phyloP scores from a whole-genome alignment of 148 eudicot genomes.

The Diospyros lotus region DNA sequence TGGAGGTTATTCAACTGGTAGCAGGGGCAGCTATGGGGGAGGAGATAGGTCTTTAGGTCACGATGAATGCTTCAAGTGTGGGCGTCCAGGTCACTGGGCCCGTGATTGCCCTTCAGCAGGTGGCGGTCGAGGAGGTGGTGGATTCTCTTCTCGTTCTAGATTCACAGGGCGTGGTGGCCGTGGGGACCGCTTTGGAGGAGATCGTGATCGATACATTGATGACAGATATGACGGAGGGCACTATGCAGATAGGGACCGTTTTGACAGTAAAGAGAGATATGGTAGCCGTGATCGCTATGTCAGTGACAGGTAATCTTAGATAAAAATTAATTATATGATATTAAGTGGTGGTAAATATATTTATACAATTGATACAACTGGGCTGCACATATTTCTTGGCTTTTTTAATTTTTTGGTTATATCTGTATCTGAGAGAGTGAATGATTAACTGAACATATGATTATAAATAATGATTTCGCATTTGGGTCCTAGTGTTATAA shows the following conservation, averaged over 20 bases:
- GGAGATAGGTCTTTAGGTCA: slow-evolving; percentile 39
- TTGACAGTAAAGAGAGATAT: slow-evolving; percentile 28
- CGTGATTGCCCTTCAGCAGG: slow-evolving; percentile 61
- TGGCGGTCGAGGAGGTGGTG: slow-evolving; percentile 48
- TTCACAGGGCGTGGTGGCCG: slow-evolving; percentile 30
- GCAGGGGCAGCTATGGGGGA: slow-evolving; percentile 49
- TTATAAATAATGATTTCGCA: background rate
- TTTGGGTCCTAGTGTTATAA: background rate
- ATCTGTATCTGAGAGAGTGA: background rate
- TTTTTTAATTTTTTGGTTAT: background rate
- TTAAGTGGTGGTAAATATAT: background rate
- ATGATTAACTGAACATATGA: background rate
- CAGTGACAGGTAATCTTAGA: slow-evolving; percentile 26
- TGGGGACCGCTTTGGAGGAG: slow-evolving; percentile 29
- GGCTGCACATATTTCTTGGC: background rate
- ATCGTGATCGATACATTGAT: slow-evolving; percentile 28
- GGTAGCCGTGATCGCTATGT: slow-evolving; percentile 27
- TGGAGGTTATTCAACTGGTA: slow-evolving; percentile 46
- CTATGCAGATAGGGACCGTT: slow-evolving; percentile 26
- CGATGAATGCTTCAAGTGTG: slow-evolving; percentile 71
- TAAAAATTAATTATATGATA: background rate
- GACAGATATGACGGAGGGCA: slow-evolving; percentile 33
- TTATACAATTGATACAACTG: background rate
- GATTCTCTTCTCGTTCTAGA: slow-evolving; percentile 31
- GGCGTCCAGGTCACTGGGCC: slow-evolving; percentile 66